Conservation (phyloP, 2,329 filamentous ascomycete species). For the Alternaria novae-zelandiae region DNA sequence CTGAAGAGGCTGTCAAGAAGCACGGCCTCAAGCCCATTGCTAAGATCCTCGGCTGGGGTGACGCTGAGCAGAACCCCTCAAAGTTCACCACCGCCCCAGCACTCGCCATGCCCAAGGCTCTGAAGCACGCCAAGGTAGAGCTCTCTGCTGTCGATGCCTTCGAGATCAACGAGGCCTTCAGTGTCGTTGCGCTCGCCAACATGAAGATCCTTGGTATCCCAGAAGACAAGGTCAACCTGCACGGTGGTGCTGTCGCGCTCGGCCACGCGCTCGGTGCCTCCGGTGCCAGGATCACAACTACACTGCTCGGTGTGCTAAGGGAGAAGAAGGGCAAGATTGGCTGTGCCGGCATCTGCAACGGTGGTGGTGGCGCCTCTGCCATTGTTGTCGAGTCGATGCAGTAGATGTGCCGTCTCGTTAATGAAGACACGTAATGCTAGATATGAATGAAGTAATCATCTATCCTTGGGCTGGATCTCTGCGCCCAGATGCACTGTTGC, state of each 20-base stretch:
- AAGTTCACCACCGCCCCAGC: conserved; percentile 96
- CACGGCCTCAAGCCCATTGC: conserved; percentile 89
- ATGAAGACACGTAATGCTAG: conserved; percentile 10
- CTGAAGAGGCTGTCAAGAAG: conserved; percentile 91
- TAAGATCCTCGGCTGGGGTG: conserved; percentile 97
- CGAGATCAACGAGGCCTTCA: conserved; percentile 99
- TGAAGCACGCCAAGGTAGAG: conserved; percentile 88
- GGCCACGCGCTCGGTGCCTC: conserved; percentile 94
- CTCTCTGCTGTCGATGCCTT: conserved; percentile 85
- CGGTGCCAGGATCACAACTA: conserved; percentile 91
- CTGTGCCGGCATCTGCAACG: conserved; percentile 95
- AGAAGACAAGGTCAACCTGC: conserved; percentile 90
- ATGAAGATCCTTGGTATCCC: conserved; percentile 84
- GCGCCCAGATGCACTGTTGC: background rate
- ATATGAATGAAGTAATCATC: conserved; percentile 5
- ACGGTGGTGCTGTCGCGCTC: conserved; percentile 92
- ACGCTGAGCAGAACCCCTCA: conserved; percentile 87
- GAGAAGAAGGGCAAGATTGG: conserved; percentile 95
- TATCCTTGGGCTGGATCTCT: background rate
- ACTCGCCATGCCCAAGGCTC: conserved; percentile 93
- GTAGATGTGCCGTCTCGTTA: conserved; percentile 22
- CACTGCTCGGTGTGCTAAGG: conserved; percentile 83
- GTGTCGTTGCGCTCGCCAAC: conserved; percentile 94
- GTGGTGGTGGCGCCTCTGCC: conserved; percentile 92
- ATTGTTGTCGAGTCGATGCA: conserved; percentile 77